Conservation (phyloP, 495 filamentous ascomycete genomes). For the Cercophora newfieldiana region DNA sequence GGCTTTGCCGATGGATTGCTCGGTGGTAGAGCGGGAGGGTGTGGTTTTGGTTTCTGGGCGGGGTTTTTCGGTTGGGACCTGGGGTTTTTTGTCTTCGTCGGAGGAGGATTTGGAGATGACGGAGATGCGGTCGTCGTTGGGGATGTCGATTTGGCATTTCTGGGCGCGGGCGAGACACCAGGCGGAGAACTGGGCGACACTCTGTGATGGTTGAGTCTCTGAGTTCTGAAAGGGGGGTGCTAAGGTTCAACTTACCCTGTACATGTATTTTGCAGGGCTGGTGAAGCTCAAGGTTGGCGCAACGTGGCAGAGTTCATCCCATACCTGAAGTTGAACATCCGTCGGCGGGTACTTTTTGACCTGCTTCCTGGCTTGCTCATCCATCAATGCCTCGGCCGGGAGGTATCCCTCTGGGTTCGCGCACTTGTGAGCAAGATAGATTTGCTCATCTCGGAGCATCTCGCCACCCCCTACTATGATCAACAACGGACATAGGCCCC, state of each 20-base stretch:
- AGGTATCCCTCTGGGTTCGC: constrained; percentile 75
- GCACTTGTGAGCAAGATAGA: constrained; percentile 92
- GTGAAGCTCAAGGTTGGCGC: constrained; percentile 89
- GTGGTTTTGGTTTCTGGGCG: constrained; percentile 13
- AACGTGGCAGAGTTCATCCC: constrained; percentile 93
- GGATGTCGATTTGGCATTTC: constrained; percentile 72
- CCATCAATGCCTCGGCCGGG: constrained; percentile 63
- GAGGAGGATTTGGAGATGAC: constrained; percentile 64
- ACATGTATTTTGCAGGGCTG: constrained; percentile 93
- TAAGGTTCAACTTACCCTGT: constrained; percentile 36
- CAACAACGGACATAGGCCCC: constrained; percentile 82
- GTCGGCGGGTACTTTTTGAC: constrained; percentile 73
- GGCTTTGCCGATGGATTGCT: constrained; percentile 66
- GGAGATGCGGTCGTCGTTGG: constrained; percentile 74
- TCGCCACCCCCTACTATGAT: constrained; percentile 87
- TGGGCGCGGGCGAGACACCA: constrained; percentile 87
- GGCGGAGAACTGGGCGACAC: constrained; percentile 86
- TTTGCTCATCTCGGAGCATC: constrained; percentile 86
- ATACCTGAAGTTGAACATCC: constrained; percentile 93
- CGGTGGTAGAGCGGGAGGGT: constrained; percentile 10
- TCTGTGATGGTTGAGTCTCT: constrained; percentile 38
- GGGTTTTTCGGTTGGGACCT: constrained; percentile 8
- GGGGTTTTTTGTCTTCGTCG: constrained; percentile 41
- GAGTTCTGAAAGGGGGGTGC: neutral
- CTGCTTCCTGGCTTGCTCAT: constrained; percentile 60